Percentiles rank a stretch among this genome's conserved stretches.
Conservation (phyloP, 305 asterid genomes). For the Petunia hybrid region DNA sequence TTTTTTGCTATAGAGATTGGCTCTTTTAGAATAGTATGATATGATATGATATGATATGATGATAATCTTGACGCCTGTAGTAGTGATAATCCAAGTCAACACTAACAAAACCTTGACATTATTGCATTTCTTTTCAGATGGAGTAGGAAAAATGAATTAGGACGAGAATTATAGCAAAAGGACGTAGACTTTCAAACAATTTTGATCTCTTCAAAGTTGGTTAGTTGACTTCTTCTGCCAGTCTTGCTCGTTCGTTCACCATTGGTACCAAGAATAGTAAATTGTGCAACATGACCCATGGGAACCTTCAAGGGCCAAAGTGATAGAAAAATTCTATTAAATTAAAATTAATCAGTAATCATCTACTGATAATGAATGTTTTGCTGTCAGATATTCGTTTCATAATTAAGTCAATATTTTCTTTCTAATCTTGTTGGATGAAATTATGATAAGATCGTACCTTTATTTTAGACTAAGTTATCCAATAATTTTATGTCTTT, state of each 20-base stretch:
- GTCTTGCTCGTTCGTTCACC: neutral
- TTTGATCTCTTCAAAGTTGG: neutral
- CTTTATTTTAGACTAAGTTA: neutral
- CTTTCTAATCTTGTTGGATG: neutral
- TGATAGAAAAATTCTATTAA: neutral
- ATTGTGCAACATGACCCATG: neutral
- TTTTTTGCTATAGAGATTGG: too few relatives aligned
- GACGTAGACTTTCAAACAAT: neutral
- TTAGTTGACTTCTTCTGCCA: neutral
- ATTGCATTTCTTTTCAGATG: neutral
- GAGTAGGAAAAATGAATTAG: neutral
- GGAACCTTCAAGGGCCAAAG: conserved; percentile 3
- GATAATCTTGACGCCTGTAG: neutral
- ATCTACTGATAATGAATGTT: neutral
- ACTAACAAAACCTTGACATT: neutral
- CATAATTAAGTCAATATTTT: neutral
- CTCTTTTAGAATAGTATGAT: too few relatives aligned
- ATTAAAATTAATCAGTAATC: neutral
- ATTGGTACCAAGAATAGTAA: neutral
- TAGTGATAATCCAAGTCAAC: neutral
- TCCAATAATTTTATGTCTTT: neutral
- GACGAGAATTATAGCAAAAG: conserved; percentile 8
- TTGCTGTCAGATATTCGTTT: neutral
- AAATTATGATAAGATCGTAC: neutral
- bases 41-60: neutral